Conservation (phyloP, 2,329 filamentous ascomycete species). For the Daldinia sp. region DNA sequence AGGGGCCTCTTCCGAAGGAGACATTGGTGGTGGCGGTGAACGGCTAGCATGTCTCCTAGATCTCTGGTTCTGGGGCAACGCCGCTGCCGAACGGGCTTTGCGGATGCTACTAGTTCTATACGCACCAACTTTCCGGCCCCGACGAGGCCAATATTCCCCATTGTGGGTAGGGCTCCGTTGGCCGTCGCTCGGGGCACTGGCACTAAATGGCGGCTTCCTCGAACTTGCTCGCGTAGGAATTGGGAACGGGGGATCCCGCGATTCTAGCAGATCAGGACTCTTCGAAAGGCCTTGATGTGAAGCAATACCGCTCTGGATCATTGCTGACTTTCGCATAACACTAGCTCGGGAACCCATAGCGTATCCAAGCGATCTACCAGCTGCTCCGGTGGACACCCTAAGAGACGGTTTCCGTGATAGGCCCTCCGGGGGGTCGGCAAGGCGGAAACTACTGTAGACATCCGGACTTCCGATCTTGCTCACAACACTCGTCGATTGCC, state of each 20-base stretch:
- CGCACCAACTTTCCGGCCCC: constrained; percentile 60
- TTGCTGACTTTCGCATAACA: constrained; percentile 80
- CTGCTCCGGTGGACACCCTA: constrained; percentile 49
- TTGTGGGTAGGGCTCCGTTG: constrained; percentile 78
- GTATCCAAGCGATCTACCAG: constrained; percentile 50
- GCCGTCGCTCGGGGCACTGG: constrained; percentile 77
- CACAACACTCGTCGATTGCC: constrained; percentile 50
- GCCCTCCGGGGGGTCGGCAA: constrained; percentile 50
- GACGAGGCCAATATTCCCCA: constrained; percentile 67
- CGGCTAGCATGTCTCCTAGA: constrained; percentile 65
- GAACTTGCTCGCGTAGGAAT: constrained; percentile 93
- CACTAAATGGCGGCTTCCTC: constrained; percentile 74
- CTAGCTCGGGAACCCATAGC: constrained; percentile 62
- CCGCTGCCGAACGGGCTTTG: constrained; percentile 86
- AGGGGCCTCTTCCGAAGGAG: constrained; percentile 74
- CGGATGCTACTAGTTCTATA: constrained; percentile 75
- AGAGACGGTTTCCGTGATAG: constrained; percentile 51
- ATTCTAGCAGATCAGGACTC: constrained; percentile 74
- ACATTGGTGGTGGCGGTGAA: constrained; percentile 74
- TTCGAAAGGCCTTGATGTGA: constrained; percentile 73
- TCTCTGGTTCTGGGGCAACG: constrained; percentile 70
- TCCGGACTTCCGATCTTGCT: constrained; percentile 57
- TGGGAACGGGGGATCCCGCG: constrained; percentile 82
- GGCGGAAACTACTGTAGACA: constrained; percentile 59
- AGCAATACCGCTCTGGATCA: constrained; percentile 83